Conservation (phyloP, 192 early-diverging fungal species). For the Gamsiella multidivaricata region DNA sequence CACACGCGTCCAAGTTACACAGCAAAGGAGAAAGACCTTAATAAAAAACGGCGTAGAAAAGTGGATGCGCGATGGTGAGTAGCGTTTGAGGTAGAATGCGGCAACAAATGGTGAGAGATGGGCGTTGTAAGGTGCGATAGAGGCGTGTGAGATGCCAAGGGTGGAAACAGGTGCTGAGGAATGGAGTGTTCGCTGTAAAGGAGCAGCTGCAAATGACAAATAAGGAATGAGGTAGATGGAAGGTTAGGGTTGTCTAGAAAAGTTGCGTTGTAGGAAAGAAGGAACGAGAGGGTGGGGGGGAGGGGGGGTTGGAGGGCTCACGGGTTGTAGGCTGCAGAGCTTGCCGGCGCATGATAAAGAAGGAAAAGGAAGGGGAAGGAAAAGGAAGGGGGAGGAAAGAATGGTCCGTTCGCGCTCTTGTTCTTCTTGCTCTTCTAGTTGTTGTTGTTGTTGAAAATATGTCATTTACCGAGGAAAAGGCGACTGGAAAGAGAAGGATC, state of each 20-base stretch:
- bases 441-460: background rate
- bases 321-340: background rate
- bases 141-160: background rate
- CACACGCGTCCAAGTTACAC: no score
- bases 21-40: background rate
- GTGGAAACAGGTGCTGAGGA: no score
- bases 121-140: slow-evolving; percentile 3
- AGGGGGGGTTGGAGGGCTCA: background rate
- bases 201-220: background rate
- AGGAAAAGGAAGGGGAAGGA: background rate
- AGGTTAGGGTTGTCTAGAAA: background rate
- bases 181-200: background rate
- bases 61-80: background rate
- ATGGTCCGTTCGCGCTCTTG: slow-evolving; percentile 18
- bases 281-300: background rate
- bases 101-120: slow-evolving; percentile 17
- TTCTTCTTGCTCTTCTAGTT: background rate
- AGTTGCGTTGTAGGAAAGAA: background rate
- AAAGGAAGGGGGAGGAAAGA: slow-evolving; percentile 14
- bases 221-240: background rate
- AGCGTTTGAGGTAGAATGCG: no score
- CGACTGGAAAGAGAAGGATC: background rate
- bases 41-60: no score
- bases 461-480: slow-evolving; percentile 17
- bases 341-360: background rate